phyloP scores from a whole-genome alignment of 1,284 basidiomycete genomes.

The Leccinum fallax region DNA sequence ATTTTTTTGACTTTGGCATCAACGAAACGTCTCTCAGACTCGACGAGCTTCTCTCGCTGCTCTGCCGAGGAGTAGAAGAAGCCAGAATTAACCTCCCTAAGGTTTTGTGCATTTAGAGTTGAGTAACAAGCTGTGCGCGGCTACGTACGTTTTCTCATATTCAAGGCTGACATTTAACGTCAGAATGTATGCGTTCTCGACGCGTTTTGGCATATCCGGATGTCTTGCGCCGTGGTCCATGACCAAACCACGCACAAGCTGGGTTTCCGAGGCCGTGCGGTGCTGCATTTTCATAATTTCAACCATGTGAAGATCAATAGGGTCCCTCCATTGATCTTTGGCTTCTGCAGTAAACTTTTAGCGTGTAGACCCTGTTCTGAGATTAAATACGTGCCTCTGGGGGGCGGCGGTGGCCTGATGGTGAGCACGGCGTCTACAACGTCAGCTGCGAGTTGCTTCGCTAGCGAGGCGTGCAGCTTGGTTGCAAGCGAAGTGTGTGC shows the following conservation, averaged over 20 bases:
- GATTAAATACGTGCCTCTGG: constrained; percentile 49
- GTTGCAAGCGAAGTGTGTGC: constrained; percentile 95
- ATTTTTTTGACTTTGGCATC: constrained; percentile 97
- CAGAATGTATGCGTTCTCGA: constrained; percentile 96
- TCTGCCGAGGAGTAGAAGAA: constrained; percentile 99
- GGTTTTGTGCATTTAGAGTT: constrained; percentile 26
- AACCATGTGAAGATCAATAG: constrained; percentile 99
- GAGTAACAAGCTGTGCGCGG: constrained; percentile 14
- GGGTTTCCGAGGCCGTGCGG: constrained; percentile 97
- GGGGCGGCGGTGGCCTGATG: constrained; percentile 74
- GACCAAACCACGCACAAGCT: constrained; percentile 93
- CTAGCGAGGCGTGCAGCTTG: constrained; percentile 85
- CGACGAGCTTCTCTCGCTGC: constrained; percentile 98
- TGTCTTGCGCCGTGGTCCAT: constrained; percentile 96
- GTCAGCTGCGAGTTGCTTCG: constrained; percentile 88
- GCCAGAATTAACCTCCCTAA: constrained; percentile 96
- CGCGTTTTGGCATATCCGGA: constrained; percentile 98
- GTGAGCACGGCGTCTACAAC: constrained; percentile 95
- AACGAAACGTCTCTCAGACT: constrained; percentile 93
- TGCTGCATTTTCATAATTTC: constrained; percentile 99
- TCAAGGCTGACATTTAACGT: constrained; percentile 98
- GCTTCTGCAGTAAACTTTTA: constrained; percentile 45
- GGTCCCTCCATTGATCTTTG: constrained; percentile 73
- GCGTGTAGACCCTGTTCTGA: constrained; percentile 22
- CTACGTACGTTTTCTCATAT: constrained; percentile 96